Conservation (phyloP, 2,329 filamentous ascomycete genomes). For the Triangularia verruculosa region DNA sequence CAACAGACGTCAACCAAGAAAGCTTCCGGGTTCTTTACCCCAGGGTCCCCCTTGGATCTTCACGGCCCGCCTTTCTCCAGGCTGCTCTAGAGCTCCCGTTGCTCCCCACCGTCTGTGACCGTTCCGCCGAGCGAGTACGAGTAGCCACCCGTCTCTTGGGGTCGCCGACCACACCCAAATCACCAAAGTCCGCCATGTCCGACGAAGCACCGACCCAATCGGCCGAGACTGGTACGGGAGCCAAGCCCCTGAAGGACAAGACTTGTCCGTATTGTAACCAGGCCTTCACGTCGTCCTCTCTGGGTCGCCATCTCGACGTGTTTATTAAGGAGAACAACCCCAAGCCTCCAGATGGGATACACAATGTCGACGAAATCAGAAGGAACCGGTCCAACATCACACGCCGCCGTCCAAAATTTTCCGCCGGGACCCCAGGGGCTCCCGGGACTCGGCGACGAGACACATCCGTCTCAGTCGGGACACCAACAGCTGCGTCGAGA, state of each 20-base stretch:
- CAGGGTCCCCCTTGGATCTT: neutral
- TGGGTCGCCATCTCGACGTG: constrained; percentile 89
- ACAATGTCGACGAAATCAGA: constrained; percentile 85
- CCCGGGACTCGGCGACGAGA: constrained; percentile 48
- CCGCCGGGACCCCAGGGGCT: constrained; percentile 39
- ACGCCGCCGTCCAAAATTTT: constrained; percentile 72
- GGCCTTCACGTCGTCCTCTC: constrained; percentile 87
- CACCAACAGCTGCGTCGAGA: constrained; percentile 42
- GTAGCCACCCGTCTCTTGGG: neutral
- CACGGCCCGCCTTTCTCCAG: neutral
- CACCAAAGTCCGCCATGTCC: neutral
- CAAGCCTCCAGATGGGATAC: constrained; percentile 79
- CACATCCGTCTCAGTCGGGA: constrained; percentile 57
- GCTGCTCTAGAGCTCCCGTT: neutral
- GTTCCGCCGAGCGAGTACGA: neutral
- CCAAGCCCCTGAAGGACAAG: constrained; percentile 72
- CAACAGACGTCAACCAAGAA: neutral
- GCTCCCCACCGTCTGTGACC: constrained; percentile 1
- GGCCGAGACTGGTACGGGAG: constrained; percentile 28
- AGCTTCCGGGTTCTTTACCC: neutral
- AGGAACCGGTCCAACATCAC: constrained; percentile 84
- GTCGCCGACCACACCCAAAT: neutral
- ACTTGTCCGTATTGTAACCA: constrained; percentile 85
- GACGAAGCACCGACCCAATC: neutral
- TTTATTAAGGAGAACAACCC: constrained; percentile 95